Base-by-base conservation (phyloP, 805 yeast genomes). In the Kluyveromyces lactis region DNA sequence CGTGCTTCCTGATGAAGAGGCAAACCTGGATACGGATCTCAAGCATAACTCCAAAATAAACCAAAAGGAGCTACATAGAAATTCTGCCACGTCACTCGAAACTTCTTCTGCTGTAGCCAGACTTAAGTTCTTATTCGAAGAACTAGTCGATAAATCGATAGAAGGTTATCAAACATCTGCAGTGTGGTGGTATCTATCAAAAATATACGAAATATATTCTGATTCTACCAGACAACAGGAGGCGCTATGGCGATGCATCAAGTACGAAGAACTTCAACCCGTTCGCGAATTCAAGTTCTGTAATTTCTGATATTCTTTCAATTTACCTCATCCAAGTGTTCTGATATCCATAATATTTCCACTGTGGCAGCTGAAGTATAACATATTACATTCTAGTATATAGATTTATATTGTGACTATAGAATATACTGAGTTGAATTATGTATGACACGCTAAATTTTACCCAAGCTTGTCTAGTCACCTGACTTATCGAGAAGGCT, bases 181-280 rank as follows among this genome's bases (percentile, higher is more conserved):
- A 56, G 68, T 81, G 10, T 81, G 89, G 82, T 80, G 76, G 72
- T 71, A 72, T 40, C 63, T 84, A 42, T 73, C 86, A 2, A 60
- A 68, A 46, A 69, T 83, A 17, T 81, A 81, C 54, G 87, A 79
- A 45, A 63, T 53, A 18, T 61, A 72, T 36, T 77, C 73, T 33
- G 83, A 79, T 43, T 69, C 69, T 43, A 59, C 66, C 16, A 57
- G 62, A 27, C 67, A 73, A 44, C 71, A 71, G 23, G 52, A 64
- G 18, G 65, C 79, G 7, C 62, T 83, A 41, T 73, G 86, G 79
- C 72, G 64, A 49, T 72, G 83, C 56, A 72, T 84, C 10, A 77
- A 74, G 47, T 65, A 79, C 45, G 86, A 79, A 51, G 82, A 78
- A 47, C 52, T 55, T 4, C 66, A 80, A 38, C 81, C 86, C 3